phyloP scores from a whole-genome alignment of 305 asterid species.

The Solanum hybrid region DNA sequence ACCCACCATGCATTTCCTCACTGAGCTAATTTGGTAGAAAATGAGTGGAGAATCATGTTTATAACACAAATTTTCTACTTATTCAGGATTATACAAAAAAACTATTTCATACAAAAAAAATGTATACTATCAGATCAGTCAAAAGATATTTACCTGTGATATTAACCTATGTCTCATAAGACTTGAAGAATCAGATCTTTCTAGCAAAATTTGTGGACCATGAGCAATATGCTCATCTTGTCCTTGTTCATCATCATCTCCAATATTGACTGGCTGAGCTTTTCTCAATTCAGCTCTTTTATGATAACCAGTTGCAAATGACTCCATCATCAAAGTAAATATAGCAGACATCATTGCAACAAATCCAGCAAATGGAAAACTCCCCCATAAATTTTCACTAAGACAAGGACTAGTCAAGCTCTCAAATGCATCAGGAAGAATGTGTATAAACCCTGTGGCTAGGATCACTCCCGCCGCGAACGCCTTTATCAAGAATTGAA shows the following conservation, averaged over 20 bases:
- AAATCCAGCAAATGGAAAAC: constrained; percentile 38
- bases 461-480: constrained; percentile 50
- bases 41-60: neutral
- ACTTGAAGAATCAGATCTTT: constrained; percentile 14
- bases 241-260: neutral
- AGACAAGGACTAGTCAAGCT: constrained; percentile 34
- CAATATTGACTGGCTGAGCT: constrained; percentile 7
- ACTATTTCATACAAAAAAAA: no score
- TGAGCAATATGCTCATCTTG: neutral
- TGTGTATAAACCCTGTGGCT: constrained; percentile 39
- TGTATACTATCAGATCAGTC: neutral
- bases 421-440: constrained; percentile 44
- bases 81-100: no score
- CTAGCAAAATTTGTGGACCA: constrained; percentile 6
- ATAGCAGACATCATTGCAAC: constrained; percentile 38
- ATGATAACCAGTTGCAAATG: constrained; percentile 23
- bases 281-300: constrained; percentile 14
- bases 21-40: neutral
- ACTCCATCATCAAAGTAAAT: constrained; percentile 32
- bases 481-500: constrained; percentile 27
- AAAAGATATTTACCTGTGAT: constrained; percentile 16
- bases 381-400: constrained; percentile 17
- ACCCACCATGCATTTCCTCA: neutral
- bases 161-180: constrained; percentile 15
- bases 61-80: neutral